phyloP scores from a whole-genome alignment of 2,329 filamentous ascomycete genomes.

The Tolypocladium guangdongense region DNA sequence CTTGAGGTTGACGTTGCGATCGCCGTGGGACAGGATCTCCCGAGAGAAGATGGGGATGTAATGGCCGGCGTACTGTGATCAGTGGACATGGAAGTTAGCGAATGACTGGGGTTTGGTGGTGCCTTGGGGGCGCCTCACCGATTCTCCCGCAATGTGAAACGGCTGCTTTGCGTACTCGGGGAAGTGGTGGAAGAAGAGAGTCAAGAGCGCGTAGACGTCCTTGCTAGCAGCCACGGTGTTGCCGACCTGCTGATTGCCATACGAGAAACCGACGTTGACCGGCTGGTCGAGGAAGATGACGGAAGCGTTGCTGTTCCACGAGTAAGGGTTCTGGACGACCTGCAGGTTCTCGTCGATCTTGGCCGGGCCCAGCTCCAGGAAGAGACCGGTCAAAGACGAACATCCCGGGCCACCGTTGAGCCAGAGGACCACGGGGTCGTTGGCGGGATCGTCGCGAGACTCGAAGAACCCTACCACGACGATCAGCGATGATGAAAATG shows the following conservation, averaged over 20 bases:
- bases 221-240: slow-evolving; percentile 92
- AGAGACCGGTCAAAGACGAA: slow-evolving; percentile 88
- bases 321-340: slow-evolving; percentile 71
- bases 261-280: slow-evolving; percentile 95
- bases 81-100: too few relatives aligned
- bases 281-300: slow-evolving; percentile 99
- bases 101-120: too few relatives aligned
- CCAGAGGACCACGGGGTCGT: slow-evolving; percentile 88
- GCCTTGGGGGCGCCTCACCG: slow-evolving; percentile 16
- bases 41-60: slow-evolving; percentile 87
- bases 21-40: slow-evolving; percentile 86
- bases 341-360: slow-evolving; percentile 73
- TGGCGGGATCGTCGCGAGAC: slow-evolving; percentile 90
- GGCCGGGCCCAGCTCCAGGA: slow-evolving; percentile 90
- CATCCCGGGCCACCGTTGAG: slow-evolving; percentile 93
- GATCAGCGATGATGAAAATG: not conserved
- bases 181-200: slow-evolving; percentile 97
- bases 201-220: slow-evolving; percentile 90
- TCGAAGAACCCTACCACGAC: slow-evolving; percentile 79
- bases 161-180: slow-evolving; percentile 85
- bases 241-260: slow-evolving; percentile 77
- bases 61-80: slow-evolving; percentile 62
- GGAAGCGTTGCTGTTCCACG: slow-evolving; percentile 94
- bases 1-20: slow-evolving; percentile 95
- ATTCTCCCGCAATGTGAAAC: slow-evolving; percentile 95